These are phyloP conservation scores for Candida sojae DNA, from an alignment of 1,139 yeast species.

Conservation along the genomic window DNA sequence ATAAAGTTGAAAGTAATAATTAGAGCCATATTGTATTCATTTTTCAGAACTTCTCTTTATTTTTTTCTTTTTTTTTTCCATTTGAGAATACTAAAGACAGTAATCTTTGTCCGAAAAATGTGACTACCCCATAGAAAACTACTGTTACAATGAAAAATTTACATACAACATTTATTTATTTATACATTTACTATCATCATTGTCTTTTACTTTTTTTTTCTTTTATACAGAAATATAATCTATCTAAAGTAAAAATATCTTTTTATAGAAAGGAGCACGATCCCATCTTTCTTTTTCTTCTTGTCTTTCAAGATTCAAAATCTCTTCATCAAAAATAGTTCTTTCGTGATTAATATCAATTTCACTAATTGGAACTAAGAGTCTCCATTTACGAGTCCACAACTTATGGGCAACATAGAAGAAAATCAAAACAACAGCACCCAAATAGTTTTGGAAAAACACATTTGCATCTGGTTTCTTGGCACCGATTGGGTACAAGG, in stretches of 20 bases:
- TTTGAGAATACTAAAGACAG: too few relatives aligned
- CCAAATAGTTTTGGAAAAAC: slow-evolving; percentile 41
- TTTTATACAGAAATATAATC: slow-evolving; percentile 18
- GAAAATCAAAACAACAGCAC: slow-evolving; percentile 33
- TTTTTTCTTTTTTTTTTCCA: not conserved
- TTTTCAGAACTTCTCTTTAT: not conserved
- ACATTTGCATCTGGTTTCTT: slow-evolving; percentile 28
- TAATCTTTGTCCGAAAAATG: too few relatives aligned
- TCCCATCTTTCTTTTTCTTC: slow-evolving; percentile 32
- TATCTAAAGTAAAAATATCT: slow-evolving; percentile 14
- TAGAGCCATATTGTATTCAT: not conserved
- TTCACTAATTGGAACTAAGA: slow-evolving; percentile 30
- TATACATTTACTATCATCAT: too few relatives aligned
- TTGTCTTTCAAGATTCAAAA: slow-evolving; percentile 36
- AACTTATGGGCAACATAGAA: slow-evolving; percentile 40
- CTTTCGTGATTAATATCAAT: slow-evolving; percentile 37
- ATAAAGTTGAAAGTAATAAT: not conserved
- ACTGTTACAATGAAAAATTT: not conserved
- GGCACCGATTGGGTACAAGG: slow-evolving; percentile 38
- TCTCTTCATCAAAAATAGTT: slow-evolving; percentile 40
- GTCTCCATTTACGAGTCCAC: slow-evolving; percentile 34
- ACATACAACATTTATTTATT: too few relatives aligned
- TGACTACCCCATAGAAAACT: too few relatives aligned
- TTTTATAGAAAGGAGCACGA: slow-evolving; percentile 26
- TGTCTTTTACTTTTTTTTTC: not conserved